A percentile compares a stretch with the other conserved stretches of the same genome.
phyloP scores from a whole-genome alignment of 208 protist species.

The Trypanosoma cruzi region DNA sequence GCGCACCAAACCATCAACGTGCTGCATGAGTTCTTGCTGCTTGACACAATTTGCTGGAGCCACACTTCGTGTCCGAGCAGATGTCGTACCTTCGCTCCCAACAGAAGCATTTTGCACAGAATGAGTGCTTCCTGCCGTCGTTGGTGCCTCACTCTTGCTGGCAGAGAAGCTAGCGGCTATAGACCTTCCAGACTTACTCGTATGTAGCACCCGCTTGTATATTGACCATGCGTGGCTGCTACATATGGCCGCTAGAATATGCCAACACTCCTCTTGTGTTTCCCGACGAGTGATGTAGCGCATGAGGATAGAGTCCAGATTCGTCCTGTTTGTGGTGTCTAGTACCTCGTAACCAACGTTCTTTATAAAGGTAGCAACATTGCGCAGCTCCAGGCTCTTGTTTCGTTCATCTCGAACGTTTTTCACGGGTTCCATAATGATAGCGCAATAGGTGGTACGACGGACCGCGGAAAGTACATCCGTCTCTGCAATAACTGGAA shows the following conservation, averaged over 20 bases:
- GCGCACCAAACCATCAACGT: slow-evolving; percentile 63
- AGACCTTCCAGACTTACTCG: slow-evolving; percentile 4
- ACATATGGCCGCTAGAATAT: slow-evolving; percentile 84
- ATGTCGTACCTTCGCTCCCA: not conserved
- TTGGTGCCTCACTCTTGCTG: slow-evolving; percentile 9
- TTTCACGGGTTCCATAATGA: slow-evolving; percentile 93
- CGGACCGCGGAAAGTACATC: slow-evolving; percentile 69
- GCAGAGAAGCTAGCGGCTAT: not conserved
- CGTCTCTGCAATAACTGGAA: slow-evolving; percentile 85
- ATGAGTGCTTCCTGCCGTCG: not conserved
- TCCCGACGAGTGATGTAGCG: slow-evolving; percentile 85
- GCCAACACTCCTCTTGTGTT: slow-evolving; percentile 90
- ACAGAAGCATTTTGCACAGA: not conserved
- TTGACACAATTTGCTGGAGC: not conserved
- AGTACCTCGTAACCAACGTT: slow-evolving; percentile 82
- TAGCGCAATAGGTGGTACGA: slow-evolving; percentile 77
- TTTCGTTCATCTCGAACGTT: slow-evolving; percentile 86
- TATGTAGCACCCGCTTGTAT: not conserved
- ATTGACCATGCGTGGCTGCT: slow-evolving; percentile 21
- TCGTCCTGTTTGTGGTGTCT: slow-evolving; percentile 82
- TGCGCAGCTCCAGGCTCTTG: slow-evolving; percentile 80
- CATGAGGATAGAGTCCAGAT: slow-evolving; percentile 86
- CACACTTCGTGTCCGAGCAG: not conserved
- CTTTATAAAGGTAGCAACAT: slow-evolving; percentile 83
- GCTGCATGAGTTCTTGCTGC: slow-evolving; percentile 26